Evolutionary conservation across 1,284 basidiomycete species (phyloP).

Genomic region (Boletus sp.): DNA sequence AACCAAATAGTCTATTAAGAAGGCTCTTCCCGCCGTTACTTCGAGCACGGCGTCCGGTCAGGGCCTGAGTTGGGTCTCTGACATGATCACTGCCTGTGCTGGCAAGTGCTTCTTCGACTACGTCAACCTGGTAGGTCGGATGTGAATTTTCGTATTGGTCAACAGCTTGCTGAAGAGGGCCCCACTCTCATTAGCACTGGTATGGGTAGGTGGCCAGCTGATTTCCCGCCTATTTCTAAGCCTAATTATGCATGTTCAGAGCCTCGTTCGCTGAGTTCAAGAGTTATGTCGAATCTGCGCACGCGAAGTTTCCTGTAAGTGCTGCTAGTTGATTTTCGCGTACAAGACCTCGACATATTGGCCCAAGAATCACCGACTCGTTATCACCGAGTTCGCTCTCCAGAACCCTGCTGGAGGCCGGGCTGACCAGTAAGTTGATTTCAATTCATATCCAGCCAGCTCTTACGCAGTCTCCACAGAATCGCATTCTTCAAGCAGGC

Average conservation of each 20-base stretch:
- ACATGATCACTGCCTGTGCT: slow-evolving; percentile 33
- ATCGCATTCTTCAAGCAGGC: slow-evolving; percentile 32
- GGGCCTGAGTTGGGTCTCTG: slow-evolving; percentile 34
- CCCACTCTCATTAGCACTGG: slow-evolving; percentile 29
- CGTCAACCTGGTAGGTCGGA: slow-evolving; percentile 30
- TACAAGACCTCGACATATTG: slow-evolving; percentile 6
- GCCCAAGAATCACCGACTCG: slow-evolving; percentile 16
- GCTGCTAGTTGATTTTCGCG: not conserved
- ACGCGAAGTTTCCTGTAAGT: slow-evolving; percentile 31
- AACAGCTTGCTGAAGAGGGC: not conserved
- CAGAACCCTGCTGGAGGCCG: slow-evolving; percentile 32
- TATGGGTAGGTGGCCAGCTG: slow-evolving; percentile 26
- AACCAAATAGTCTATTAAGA: slow-evolving; percentile 28
- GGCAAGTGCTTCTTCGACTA: slow-evolving; percentile 33
- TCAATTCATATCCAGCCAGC: not conserved
- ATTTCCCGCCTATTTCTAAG: not conserved
- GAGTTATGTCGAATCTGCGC: slow-evolving; percentile 25
- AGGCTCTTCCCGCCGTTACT: slow-evolving; percentile 35
- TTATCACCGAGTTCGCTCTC: slow-evolving; percentile 34
- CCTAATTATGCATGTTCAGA: slow-evolving; percentile 14
- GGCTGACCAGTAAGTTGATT: slow-evolving; percentile 29
- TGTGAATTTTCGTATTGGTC: not conserved
- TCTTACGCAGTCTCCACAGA: slow-evolving; percentile 15
- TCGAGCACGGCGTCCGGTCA: slow-evolving; percentile 28
- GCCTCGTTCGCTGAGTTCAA: slow-evolving; percentile 28